These are phyloP conservation scores for Termitomyces bulborhizus DNA, from an alignment of 768 basidiomycete species.

Conservation along the genomic window DNA sequence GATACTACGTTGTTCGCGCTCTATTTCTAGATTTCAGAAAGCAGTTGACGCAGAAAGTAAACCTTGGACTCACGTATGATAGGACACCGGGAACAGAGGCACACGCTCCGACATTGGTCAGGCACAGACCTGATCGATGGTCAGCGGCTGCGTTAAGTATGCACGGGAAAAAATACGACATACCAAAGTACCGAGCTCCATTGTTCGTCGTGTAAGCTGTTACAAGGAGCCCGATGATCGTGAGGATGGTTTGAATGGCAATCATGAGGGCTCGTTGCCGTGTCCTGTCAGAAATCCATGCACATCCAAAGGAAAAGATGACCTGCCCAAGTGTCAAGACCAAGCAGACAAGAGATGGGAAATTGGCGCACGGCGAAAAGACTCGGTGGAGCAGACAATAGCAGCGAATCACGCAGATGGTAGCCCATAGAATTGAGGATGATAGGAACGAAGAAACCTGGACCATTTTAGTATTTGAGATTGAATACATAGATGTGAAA, in stretches of 20 bases:
- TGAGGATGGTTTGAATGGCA: constrained; percentile 24
- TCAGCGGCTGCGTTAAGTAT: not conserved
- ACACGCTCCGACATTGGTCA: constrained; percentile 27
- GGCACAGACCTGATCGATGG: constrained; percentile 20
- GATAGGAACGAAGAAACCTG: constrained; percentile 27
- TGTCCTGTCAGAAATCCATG: constrained; percentile 32
- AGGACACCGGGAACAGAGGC: constrained; percentile 30
- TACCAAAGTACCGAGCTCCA: constrained; percentile 27
- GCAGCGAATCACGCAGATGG: constrained; percentile 19
- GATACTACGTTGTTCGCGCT: constrained; percentile 29
- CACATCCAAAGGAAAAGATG: constrained; percentile 29
- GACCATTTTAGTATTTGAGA: not conserved
- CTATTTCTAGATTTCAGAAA: constrained; percentile 10
- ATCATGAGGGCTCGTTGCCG: constrained; percentile 28
- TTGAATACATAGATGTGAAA: not conserved
- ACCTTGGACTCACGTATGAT: constrained; percentile 26
- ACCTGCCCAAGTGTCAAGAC: constrained; percentile 19
- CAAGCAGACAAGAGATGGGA: constrained; percentile 24
- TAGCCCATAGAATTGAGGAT: constrained; percentile 30
- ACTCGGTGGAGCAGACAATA: constrained; percentile 30
- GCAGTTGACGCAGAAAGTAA: not conserved
- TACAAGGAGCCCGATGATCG: constrained; percentile 26
- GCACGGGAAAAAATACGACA: not conserved
- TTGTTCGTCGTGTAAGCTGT: constrained; percentile 23
- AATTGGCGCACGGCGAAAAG: constrained; percentile 22